Conservation (phyloP, 1,284 basidiomycete genomes). For the Cryptococcus sp. region DNA sequence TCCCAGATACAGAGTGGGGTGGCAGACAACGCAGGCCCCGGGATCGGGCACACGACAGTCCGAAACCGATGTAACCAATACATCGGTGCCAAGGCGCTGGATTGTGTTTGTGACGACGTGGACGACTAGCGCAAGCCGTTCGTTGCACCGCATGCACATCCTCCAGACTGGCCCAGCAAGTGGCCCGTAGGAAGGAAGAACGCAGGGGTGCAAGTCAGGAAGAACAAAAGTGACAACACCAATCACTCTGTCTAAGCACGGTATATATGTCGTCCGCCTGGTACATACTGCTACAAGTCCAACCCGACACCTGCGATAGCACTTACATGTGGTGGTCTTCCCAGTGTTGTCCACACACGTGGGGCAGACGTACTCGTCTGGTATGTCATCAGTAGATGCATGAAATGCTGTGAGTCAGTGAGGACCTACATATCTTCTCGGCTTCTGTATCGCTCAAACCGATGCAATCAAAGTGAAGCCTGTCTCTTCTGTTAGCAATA, state of each 20-base stretch:
- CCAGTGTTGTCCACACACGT: conserved; percentile 30
- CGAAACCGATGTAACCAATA: too few species aligned
- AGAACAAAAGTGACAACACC: background rate
- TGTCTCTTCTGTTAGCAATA: conserved; percentile 14
- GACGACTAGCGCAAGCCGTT: too few species aligned
- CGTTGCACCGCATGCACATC: too few species aligned
- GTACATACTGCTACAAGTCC: background rate
- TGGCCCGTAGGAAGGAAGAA: background rate
- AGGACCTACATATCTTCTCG: conserved; percentile 39
- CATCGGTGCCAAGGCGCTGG: too few species aligned
- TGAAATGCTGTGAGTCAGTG: background rate
- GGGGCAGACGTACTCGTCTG: conserved; percentile 39
- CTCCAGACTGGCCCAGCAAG: background rate
- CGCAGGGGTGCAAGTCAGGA: background rate
- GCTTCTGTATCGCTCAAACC: conserved; percentile 30
- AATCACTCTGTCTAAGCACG: background rate
- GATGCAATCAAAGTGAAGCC: conserved; percentile 46
- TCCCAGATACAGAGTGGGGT: too few species aligned
- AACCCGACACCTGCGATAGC: background rate
- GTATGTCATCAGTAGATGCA: background rate
- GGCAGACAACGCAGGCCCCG: too few species aligned
- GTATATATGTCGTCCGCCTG: background rate
- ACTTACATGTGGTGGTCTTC: conserved; percentile 41
- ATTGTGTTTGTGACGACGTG: too few species aligned
- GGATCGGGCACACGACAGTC: too few species aligned